phyloP scores from a whole-genome alignment of 2,329 filamentous ascomycete species.

The Drechslerella stenobrocha region DNA sequence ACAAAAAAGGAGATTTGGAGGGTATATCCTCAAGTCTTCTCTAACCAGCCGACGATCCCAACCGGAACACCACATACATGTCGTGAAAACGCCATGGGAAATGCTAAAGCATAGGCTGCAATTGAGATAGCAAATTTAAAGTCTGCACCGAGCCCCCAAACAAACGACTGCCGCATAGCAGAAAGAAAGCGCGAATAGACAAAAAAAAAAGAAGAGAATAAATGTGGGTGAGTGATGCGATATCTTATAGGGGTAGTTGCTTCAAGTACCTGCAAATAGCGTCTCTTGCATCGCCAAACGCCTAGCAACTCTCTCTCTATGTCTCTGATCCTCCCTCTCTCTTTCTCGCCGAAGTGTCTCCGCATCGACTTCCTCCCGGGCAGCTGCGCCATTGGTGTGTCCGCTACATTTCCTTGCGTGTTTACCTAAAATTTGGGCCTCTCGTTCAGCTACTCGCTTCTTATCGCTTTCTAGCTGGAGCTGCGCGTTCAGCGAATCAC shows the following conservation, averaged over 20 bases:
- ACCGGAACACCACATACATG: no score
- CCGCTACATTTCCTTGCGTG: not conserved
- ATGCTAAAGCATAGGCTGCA: no score
- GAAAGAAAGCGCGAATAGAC: not conserved
- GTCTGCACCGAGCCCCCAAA: no score
- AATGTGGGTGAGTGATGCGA: not conserved
- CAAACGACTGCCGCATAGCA: no score
- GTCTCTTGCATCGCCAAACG: slow-evolving; percentile 38
- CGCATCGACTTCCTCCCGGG: not conserved
- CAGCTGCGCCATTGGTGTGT: not conserved
- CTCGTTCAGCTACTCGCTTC: slow-evolving; percentile 25
- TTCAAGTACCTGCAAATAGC: slow-evolving; percentile 32
- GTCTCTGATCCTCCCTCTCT: slow-evolving; percentile 20
- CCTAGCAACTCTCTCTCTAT: slow-evolving; percentile 20
- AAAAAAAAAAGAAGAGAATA: not conserved
- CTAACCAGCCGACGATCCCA: no score
- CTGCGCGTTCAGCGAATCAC: slow-evolving; percentile 25
- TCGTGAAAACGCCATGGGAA: no score
- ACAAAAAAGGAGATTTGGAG: no score
- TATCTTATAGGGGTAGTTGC: no score
- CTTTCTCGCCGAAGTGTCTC: slow-evolving; percentile 9
- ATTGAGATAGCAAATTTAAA: no score
- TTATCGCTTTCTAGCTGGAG: slow-evolving; percentile 29
- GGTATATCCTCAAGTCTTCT: no score
- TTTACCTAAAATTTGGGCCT: slow-evolving; percentile 27